phyloP scores from a whole-genome alignment of 2,329 filamentous ascomycete species.

The Aspergillus hiratsukae region DNA sequence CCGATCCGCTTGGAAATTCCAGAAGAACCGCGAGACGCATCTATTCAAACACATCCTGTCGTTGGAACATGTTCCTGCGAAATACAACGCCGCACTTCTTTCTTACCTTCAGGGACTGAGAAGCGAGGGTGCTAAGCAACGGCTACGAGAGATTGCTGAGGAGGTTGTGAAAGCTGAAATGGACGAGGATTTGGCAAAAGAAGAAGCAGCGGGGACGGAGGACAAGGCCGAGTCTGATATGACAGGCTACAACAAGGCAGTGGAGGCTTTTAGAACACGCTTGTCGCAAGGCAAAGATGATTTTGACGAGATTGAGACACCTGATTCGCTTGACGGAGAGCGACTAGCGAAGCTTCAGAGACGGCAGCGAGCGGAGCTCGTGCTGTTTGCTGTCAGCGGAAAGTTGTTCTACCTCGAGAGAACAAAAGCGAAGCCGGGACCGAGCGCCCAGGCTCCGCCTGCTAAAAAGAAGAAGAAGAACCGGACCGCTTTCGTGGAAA shows the following conservation, averaged over 20 bases:
- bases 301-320: slow-evolving; percentile 16
- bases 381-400: slow-evolving; percentile 31
- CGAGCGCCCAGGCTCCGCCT: slow-evolving; percentile 13
- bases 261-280: slow-evolving; percentile 43
- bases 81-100: slow-evolving; percentile 65
- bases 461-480: slow-evolving; percentile 40
- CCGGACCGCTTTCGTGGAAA: slow-evolving; percentile 38
- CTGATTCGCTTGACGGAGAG: slow-evolving; percentile 22
- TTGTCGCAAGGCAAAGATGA: slow-evolving; percentile 25
- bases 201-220: slow-evolving; percentile 5
- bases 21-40: slow-evolving; percentile 84
- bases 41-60: slow-evolving; percentile 80
- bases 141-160: slow-evolving; percentile 63
- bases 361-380: slow-evolving; percentile 36
- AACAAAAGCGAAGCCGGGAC: slow-evolving; percentile 20
- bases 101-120: slow-evolving; percentile 76
- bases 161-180: slow-evolving; percentile 49
- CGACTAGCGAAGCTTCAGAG: slow-evolving; percentile 27
- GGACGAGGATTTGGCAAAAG: slow-evolving; percentile 33
- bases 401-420: slow-evolving; percentile 25
- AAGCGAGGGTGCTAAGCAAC: slow-evolving; percentile 62
- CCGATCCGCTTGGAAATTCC: slow-evolving; percentile 82
- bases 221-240: slow-evolving; percentile 14
- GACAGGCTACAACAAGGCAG: slow-evolving; percentile 46
- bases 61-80: slow-evolving; percentile 63